Conservation (phyloP, 2,329 filamentous ascomycete genomes). For the Paradendryphiella salina region DNA sequence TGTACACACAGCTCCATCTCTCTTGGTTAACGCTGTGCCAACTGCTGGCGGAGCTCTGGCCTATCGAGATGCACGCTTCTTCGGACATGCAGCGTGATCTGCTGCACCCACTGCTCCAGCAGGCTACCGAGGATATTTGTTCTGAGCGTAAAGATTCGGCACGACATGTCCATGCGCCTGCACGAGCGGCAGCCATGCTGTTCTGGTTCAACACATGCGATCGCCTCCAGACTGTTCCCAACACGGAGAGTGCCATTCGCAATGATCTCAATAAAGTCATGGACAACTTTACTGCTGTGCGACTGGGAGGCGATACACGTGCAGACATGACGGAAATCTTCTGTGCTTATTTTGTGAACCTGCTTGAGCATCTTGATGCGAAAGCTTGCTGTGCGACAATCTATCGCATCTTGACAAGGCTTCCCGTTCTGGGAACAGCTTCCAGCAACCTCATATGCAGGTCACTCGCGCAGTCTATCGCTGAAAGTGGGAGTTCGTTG, state of each 20-base stretch:
- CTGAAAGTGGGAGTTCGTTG: constrained; percentile 20
- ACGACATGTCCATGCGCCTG: constrained; percentile 20
- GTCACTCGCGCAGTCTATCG: constrained; percentile 29
- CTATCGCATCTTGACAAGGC: constrained; percentile 21
- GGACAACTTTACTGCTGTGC: constrained; percentile 22
- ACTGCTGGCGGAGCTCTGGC: constrained; percentile 37
- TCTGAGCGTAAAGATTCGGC: constrained; percentile 11
- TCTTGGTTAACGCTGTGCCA: constrained; percentile 40
- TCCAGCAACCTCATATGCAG: constrained; percentile 13
- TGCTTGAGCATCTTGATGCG: constrained; percentile 28
- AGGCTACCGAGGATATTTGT: constrained; percentile 30
- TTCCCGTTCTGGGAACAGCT: constrained; percentile 17
- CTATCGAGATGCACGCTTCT: constrained; percentile 35
- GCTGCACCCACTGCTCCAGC: constrained; percentile 32
- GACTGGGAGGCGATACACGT: constrained; percentile 22
- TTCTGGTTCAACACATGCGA: constrained; percentile 38
- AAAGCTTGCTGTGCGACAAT: constrained; percentile 23
- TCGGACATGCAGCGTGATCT: constrained; percentile 26
- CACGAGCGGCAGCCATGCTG: constrained; percentile 29
- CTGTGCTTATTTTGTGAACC: constrained; percentile 30
- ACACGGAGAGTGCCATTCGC: constrained; percentile 23
- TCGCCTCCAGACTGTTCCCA: constrained; percentile 29
- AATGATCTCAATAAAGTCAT: constrained; percentile 28
- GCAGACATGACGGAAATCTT: constrained; percentile 30
- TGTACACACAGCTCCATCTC: constrained; percentile 20